phyloP scores from a whole-genome alignment of 192 early-diverging fungal species.

The Polychytrium aggregatum region DNA sequence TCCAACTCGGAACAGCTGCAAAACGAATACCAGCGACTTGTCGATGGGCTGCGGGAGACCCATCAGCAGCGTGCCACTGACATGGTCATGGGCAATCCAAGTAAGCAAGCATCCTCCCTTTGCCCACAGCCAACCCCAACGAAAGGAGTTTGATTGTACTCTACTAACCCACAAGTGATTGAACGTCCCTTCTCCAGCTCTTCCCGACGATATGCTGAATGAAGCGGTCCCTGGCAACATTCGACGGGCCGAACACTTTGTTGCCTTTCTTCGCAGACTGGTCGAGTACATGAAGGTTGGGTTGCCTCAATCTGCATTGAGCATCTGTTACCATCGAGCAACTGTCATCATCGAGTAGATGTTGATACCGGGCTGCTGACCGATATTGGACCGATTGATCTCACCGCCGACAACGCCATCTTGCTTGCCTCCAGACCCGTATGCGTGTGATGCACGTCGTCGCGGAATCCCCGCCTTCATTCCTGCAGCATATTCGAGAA shows the following conservation, averaged over 20 bases:
- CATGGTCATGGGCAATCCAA: conserved; percentile 81
- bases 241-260: conserved; percentile 95
- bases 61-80: conserved; percentile 69
- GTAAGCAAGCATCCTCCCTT: conserved; percentile 18
- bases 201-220: conserved; percentile 83
- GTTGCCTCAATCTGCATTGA: background rate
- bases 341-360: background rate
- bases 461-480: conserved; percentile 88
- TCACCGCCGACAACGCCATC: background rate
- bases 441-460: conserved; percentile 95
- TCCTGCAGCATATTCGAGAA: conserved; percentile 85
- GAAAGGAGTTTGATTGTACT: background rate
- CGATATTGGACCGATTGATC: too few relatives aligned
- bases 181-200: conserved; percentile 24
- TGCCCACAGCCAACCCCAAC: background rate
- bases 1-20: conserved; percentile 80
- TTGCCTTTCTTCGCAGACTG: conserved; percentile 89
- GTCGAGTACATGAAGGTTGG: conserved; percentile 90
- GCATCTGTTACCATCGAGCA: too few relatives aligned
- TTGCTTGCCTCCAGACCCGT: conserved; percentile 49
- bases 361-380: background rate
- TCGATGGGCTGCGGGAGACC: conserved; percentile 73
- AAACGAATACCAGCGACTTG: conserved; percentile 80
- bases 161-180: background rate
- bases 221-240: conserved; percentile 98